Evolutionary conservation across 2,329 filamentous ascomycete genomes (phyloP).

Genomic region (Clonostachys rosea): DNA sequence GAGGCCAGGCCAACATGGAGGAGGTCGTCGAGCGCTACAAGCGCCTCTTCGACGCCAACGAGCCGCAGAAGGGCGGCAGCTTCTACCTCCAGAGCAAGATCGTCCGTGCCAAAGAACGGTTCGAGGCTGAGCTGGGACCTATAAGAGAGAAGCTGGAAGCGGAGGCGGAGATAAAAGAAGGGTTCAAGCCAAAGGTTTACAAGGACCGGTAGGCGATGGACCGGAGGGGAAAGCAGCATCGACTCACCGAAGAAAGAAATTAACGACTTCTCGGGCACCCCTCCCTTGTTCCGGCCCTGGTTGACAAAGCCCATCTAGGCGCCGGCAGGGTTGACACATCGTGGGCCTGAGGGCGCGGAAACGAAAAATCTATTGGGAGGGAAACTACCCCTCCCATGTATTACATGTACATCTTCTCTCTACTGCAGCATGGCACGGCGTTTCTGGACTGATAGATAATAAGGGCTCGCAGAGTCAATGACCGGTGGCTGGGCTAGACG

Average conservation of each 20-base stretch:
- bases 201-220: slow-evolving; percentile 61
- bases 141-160: slow-evolving; percentile 65
- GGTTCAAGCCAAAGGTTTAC: slow-evolving; percentile 93
- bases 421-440: slow-evolving; percentile 48
- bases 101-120: slow-evolving; percentile 81
- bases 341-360: background rate
- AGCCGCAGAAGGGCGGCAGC: slow-evolving; percentile 91
- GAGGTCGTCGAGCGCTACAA: slow-evolving; percentile 86
- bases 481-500: background rate
- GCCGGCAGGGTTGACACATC: slow-evolving; percentile 1
- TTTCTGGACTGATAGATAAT: slow-evolving; percentile 18
- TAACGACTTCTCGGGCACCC: background rate
- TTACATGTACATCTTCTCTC: slow-evolving; percentile 47
- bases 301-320: background rate
- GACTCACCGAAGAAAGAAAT: background rate
- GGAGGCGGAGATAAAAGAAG: slow-evolving; percentile 76
- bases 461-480: background rate
- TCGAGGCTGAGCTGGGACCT: slow-evolving; percentile 80
- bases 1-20: slow-evolving; percentile 72
- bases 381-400: slow-evolving; percentile 14
- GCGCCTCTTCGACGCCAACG: slow-evolving; percentile 88
- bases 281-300: background rate
- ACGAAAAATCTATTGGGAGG: background rate
- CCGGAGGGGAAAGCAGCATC: too few species aligned
- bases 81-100: slow-evolving; percentile 99